Conservation (phyloP, 2,329 filamentous ascomycete genomes). For the Aspergillus ochraceoroseus region DNA sequence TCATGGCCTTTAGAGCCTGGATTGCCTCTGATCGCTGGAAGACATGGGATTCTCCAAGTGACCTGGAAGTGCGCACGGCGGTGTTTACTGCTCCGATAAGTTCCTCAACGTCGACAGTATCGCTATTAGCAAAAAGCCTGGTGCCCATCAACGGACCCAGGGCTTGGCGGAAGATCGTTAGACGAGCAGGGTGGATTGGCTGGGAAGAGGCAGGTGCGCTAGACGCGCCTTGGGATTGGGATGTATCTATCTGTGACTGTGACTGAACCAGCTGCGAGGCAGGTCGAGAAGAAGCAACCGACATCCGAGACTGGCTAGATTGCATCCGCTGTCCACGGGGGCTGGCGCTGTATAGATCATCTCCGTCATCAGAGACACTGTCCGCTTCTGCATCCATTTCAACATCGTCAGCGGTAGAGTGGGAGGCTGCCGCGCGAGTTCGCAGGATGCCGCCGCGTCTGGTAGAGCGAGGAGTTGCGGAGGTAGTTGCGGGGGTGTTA, state of each 20-base stretch:
- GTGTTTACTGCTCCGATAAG: slow-evolving; percentile 76
- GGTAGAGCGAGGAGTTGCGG: slow-evolving; percentile 33
- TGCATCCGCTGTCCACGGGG: slow-evolving; percentile 42
- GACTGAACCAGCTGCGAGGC: slow-evolving; percentile 63
- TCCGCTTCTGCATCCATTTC: slow-evolving; percentile 50
- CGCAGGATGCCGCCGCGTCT: slow-evolving; percentile 30
- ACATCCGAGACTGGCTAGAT: slow-evolving; percentile 52
- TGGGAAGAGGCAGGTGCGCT: slow-evolving; percentile 31
- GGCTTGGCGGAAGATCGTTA: slow-evolving; percentile 70
- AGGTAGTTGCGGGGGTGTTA: slow-evolving; percentile 21
- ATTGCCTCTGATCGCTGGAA: slow-evolving; percentile 71
- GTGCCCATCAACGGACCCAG: slow-evolving; percentile 80
- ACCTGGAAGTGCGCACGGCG: slow-evolving; percentile 50
- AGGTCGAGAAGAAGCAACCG: slow-evolving; percentile 73
- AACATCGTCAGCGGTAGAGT: slow-evolving; percentile 36
- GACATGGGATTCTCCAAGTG: slow-evolving; percentile 48
- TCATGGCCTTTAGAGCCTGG: slow-evolving; percentile 72
- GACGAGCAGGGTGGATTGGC: slow-evolving; percentile 51
- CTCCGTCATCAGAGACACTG: slow-evolving; percentile 48
- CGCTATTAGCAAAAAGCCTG: slow-evolving; percentile 72
- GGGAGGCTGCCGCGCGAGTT: slow-evolving; percentile 34
- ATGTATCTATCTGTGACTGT: slow-evolving; percentile 52
- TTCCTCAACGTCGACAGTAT: slow-evolving; percentile 69
- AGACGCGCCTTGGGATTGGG: slow-evolving; percentile 43
- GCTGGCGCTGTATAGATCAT: slow-evolving; percentile 52